Conservation (phyloP, 2,329 filamentous ascomycete species). For the Leptographium wingfieldii region DNA sequence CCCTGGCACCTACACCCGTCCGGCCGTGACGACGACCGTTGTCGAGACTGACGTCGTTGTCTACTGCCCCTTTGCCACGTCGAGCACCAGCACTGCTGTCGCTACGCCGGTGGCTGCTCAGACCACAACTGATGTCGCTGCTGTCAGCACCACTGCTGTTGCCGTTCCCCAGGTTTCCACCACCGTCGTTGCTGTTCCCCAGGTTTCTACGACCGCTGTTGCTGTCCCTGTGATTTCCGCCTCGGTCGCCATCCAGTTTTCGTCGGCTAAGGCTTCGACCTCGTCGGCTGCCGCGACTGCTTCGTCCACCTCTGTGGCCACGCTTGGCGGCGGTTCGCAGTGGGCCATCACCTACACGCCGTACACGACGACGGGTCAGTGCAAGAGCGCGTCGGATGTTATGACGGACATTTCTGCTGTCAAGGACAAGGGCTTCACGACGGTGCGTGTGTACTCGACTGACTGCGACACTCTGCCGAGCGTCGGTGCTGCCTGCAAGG, state of each 20-base stretch:
- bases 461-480: constrained; percentile 74
- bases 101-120: no score
- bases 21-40: no score
- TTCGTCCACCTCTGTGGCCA: constrained; percentile 6
- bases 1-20: no score
- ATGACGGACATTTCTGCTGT: constrained; percentile 49
- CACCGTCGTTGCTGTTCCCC: no score
- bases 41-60: no score
- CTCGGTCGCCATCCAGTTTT: constrained; percentile 14
- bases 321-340: constrained; percentile 34
- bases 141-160: no score
- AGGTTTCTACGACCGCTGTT: neutral
- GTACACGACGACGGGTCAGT: constrained; percentile 46
- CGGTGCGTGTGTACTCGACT: constrained; percentile 77
- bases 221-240: neutral
- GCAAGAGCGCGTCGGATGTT: constrained; percentile 52
- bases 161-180: no score
- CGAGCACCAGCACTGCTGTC: no score
- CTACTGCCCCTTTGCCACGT: no score
- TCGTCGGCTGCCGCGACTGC: constrained; percentile 14
- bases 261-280: constrained; percentile 14
- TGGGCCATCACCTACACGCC: constrained; percentile 75
- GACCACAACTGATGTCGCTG: no score
- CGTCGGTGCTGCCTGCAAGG: constrained; percentile 56
- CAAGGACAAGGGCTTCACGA: constrained; percentile 51